A percentile compares a stretch with the other conserved stretches of the same genome.
phyloP scores from a whole-genome alignment of 306 rosid genomes.

The Benincasa hispida region DNA sequence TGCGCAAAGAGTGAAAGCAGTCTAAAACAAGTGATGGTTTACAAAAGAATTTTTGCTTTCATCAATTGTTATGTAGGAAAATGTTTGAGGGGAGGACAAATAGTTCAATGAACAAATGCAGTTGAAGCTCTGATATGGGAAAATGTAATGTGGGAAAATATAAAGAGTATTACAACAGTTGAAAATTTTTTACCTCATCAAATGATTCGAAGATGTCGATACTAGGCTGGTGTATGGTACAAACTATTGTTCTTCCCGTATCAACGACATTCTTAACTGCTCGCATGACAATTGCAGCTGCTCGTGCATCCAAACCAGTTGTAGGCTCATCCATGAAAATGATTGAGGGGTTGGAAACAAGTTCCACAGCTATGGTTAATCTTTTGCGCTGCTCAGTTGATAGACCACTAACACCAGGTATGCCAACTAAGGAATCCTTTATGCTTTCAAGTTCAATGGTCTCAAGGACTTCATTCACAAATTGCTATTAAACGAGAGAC shows the following conservation, averaged over 20 bases:
- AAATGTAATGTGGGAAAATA: too few relatives aligned
- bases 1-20: neutral
- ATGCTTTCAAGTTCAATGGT: slow-evolving; percentile 36
- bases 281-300: slow-evolving; percentile 43
- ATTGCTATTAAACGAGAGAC: slow-evolving; percentile 10
- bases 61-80: neutral
- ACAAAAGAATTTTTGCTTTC: neutral
- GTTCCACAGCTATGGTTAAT: slow-evolving; percentile 38
- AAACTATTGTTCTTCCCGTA: slow-evolving; percentile 37
- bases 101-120: too few relatives aligned
- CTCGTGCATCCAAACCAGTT: slow-evolving; percentile 32
- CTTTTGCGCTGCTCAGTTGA: slow-evolving; percentile 41
- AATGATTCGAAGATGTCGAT: slow-evolving; percentile 32
- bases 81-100: neutral
- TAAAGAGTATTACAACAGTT: neutral
- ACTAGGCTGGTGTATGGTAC: slow-evolving; percentile 48
- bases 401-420: slow-evolving; percentile 33
- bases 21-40: neutral
- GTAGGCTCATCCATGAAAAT: slow-evolving; percentile 42
- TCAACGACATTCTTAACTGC: slow-evolving; percentile 35
- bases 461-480: slow-evolving; percentile 42
- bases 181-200: slow-evolving; percentile 29
- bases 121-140: too few relatives aligned
- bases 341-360: slow-evolving; percentile 36
- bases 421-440: slow-evolving; percentile 36